Percentiles rank a stretch among this genome's conserved stretches.
Evolutionary conservation across 495 filamentous ascomycete genomes (phyloP).

Genomic region (Chaetomium fimeti): DNA sequence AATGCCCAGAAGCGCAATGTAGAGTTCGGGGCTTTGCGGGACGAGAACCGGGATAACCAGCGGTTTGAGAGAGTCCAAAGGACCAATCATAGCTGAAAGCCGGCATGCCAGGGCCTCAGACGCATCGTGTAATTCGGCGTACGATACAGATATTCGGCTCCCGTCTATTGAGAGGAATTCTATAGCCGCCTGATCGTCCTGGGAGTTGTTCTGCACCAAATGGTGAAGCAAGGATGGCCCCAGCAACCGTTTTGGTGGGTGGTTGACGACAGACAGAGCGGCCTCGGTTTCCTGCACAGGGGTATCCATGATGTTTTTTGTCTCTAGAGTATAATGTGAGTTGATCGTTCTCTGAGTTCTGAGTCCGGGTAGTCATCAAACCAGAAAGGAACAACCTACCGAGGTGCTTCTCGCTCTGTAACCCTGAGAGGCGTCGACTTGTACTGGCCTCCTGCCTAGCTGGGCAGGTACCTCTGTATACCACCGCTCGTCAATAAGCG

Average conservation of each 20-base stretch:
- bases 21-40: constrained; percentile 68
- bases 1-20: constrained; percentile 67
- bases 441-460: constrained; percentile 9
- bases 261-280: constrained; percentile 59
- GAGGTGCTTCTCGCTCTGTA: neutral
- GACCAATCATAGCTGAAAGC: constrained; percentile 40
- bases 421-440: neutral
- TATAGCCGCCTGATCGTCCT: constrained; percentile 35
- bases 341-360: neutral
- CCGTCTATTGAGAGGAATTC: constrained; percentile 58
- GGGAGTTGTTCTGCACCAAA: constrained; percentile 43
- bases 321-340: neutral
- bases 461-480: constrained; percentile 9
- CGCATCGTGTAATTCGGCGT: constrained; percentile 55
- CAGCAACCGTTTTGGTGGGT: constrained; percentile 48
- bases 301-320: constrained; percentile 4
- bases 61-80: constrained; percentile 5
- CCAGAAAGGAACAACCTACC: neutral
- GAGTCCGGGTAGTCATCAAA: neutral
- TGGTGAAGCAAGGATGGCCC: constrained; percentile 65
- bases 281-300: neutral
- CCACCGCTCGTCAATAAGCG: neutral
- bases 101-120: constrained; percentile 54
- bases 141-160: constrained; percentile 50
- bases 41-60: constrained; percentile 70